These are phyloP conservation scores for Kluyveromyces wickerhamii DNA, from an alignment of 805 yeast species.

Conservation along the genomic window DNA sequence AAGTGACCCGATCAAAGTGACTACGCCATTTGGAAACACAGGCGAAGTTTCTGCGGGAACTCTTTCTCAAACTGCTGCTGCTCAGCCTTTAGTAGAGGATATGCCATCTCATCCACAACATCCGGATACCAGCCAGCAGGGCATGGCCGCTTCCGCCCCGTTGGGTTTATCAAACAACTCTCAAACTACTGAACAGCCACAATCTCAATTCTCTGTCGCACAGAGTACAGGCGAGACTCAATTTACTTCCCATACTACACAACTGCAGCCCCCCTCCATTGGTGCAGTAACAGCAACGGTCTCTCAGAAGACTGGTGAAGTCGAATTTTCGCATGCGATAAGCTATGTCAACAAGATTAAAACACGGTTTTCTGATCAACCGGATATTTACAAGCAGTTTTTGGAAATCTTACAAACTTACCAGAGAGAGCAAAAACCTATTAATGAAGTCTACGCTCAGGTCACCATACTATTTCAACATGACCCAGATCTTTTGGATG, in stretches of 20 bases:
- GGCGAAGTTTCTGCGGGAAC: slow-evolving; percentile 22
- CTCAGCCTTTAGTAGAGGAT: slow-evolving; percentile 1
- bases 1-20: slow-evolving; percentile 84
- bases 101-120: slow-evolving; percentile 1
- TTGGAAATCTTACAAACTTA: slow-evolving; percentile 93
- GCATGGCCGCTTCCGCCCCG: background rate
- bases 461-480: slow-evolving; percentile 82
- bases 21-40: slow-evolving; percentile 91
- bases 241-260: slow-evolving; percentile 12
- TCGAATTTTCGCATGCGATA: slow-evolving; percentile 95
- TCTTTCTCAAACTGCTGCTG: background rate
- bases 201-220: slow-evolving; percentile 14
- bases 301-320: slow-evolving; percentile 45
- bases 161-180: background rate
- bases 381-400: slow-evolving; percentile 91
- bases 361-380: slow-evolving; percentile 85
- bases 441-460: slow-evolving; percentile 90
- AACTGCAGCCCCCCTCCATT: slow-evolving; percentile 9
- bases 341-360: slow-evolving; percentile 94
- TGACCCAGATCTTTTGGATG: slow-evolving; percentile 91
- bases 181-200: slow-evolving; percentile 4
- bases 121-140: background rate
- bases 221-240: slow-evolving; percentile 14
- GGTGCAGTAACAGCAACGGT: slow-evolving; percentile 2
- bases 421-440: slow-evolving; percentile 93